phyloP scores from a whole-genome alignment of 148 eudicot species.

The Dianthus caryophyllus region DNA sequence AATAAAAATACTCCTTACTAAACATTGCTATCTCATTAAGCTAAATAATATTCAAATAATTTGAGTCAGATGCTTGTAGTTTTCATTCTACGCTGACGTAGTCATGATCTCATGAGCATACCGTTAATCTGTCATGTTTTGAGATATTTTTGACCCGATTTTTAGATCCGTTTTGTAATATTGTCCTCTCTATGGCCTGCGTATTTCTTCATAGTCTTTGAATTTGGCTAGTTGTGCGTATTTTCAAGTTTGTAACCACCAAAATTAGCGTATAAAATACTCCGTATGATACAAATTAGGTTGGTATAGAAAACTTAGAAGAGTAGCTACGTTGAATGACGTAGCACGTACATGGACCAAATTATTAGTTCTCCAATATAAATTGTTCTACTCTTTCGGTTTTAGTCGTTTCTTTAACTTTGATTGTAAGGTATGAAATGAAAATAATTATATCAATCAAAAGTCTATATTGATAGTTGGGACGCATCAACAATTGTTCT shows the following conservation, averaged over 20 bases:
- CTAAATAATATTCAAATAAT: not conserved
- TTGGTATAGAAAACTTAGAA: not conserved
- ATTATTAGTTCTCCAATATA: too few relatives aligned
- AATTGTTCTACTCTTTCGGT: too few relatives aligned
- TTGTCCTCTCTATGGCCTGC: not conserved
- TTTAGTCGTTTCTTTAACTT: too few relatives aligned
- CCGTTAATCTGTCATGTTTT: conserved; percentile 13
- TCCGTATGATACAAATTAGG: not conserved
- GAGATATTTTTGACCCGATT: not conserved
- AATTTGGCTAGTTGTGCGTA: too few relatives aligned
- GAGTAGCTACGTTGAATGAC: not conserved
- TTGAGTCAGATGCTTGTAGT: not conserved
- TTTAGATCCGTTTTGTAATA: not conserved
- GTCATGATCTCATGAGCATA: not conserved
- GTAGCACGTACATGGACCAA: not conserved
- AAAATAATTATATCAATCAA: too few relatives aligned
- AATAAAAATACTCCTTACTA: too few relatives aligned
- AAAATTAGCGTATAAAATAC: not conserved
- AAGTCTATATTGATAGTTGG: too few relatives aligned
- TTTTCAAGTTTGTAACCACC: not conserved
- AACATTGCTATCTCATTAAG: not conserved
- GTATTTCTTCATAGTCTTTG: not conserved
- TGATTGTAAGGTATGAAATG: too few relatives aligned
- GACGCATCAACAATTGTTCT: too few relatives aligned
- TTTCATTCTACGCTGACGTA: conserved; percentile 7